Evolutionary conservation across 208 protist genomes (phyloP).

Genomic region (Crithidia fasciculata): DNA sequence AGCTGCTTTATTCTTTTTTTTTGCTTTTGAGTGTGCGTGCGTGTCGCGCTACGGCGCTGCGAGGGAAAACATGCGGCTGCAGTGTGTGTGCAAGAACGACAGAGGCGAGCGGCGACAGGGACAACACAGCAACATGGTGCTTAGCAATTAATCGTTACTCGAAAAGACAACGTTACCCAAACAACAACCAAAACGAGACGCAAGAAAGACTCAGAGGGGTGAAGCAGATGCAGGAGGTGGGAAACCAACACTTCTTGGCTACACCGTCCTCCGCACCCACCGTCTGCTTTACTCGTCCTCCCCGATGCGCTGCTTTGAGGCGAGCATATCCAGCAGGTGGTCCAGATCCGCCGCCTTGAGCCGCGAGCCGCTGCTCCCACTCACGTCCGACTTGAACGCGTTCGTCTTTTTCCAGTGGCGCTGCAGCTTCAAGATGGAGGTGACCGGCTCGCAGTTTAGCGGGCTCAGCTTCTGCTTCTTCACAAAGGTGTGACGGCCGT

Average conservation of each 20-base stretch:
- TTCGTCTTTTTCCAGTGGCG: constrained; percentile 70
- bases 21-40: no score
- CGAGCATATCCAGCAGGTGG: constrained; percentile 74
- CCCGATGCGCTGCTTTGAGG: constrained; percentile 67
- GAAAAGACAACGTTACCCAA: neutral
- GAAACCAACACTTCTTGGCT: no score
- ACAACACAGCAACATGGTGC: no score
- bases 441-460: constrained; percentile 79
- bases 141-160: constrained; percentile 1
- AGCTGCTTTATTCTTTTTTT: no score
- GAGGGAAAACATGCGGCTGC: no score
- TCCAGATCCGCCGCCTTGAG: constrained; percentile 53
- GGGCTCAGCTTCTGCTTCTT: constrained; percentile 53
- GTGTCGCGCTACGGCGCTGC: no score
- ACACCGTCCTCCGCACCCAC: no score
- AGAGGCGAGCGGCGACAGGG: no score
- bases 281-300: constrained; percentile 9
- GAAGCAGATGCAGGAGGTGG: no score
- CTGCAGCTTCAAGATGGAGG: constrained; percentile 79
- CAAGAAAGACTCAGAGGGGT: neutral
- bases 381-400: constrained; percentile 58
- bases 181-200: neutral
- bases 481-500: constrained; percentile 40
- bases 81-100: no score
- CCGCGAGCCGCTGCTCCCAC: constrained; percentile 14